Evolutionary conservation across 257 asterid species (phyloP).

Genomic region (Gentiana straminea): DNA sequence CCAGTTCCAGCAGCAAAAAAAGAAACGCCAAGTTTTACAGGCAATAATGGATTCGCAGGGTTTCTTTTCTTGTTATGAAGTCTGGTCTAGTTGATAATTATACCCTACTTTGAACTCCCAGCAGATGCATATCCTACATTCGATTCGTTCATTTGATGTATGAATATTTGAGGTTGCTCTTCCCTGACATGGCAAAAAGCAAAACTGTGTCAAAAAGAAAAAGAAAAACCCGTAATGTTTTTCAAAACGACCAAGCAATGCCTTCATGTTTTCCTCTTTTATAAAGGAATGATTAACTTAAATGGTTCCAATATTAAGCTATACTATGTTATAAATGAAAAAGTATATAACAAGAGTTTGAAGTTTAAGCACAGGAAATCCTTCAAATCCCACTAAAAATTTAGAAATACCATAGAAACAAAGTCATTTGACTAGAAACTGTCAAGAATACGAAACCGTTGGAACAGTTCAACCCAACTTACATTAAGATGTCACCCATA

Average conservation of each 20-base stretch:
- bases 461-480: neutral
- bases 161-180: constrained; percentile 53
- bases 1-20: neutral
- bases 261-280: no score
- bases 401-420: no score
- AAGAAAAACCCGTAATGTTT: neutral
- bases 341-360: no score
- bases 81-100: neutral
- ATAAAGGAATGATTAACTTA: no score
- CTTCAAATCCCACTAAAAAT: no score
- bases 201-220: neutral
- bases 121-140: constrained; percentile 6
- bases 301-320: no score
- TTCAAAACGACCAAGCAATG: no score
- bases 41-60: neutral
- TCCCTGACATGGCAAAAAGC: constrained; percentile 40
- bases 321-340: no score
- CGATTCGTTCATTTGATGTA: constrained; percentile 12
- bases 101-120: constrained; percentile 9
- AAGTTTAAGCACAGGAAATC: no score
- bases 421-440: no score
- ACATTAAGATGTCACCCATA: neutral
- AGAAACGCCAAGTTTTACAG: neutral
- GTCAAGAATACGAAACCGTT: no score
- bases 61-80: neutral